Conservation (phyloP, 2,329 filamentous ascomycete species). For the Rhynchosporium agropyri region DNA sequence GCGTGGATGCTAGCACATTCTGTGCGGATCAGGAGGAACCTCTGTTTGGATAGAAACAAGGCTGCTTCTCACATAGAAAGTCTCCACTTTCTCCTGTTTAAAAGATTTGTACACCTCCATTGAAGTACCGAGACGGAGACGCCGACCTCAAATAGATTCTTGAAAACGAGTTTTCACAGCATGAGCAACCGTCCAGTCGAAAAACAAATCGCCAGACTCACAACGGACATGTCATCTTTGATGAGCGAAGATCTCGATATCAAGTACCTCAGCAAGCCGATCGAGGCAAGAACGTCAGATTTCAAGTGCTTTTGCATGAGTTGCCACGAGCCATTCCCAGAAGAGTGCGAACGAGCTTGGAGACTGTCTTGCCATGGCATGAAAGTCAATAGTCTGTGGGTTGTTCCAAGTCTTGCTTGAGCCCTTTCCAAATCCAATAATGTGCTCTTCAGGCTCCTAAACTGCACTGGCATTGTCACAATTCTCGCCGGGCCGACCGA, state of each 20-base stretch:
- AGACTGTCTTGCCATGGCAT: neutral
- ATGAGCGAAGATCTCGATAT: neutral
- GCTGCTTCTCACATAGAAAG: too few species aligned
- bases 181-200: too few species aligned
- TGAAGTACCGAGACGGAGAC: too few species aligned
- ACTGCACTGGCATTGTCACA: neutral
- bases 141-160: too few species aligned
- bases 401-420: neutral
- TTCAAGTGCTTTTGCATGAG: neutral
- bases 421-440: neutral
- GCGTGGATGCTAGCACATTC: too few species aligned
- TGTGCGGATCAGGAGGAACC: too few species aligned
- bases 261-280: neutral
- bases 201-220: too few species aligned
- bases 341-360: neutral
- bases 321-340: neutral
- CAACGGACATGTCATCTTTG: neutral
- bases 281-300: neutral
- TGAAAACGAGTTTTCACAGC: too few species aligned
- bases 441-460: neutral
- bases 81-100: too few species aligned
- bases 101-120: too few species aligned
- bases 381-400: neutral
- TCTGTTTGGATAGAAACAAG: too few species aligned
- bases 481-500: conserved; percentile 6